Percentiles rank a stretch among this genome's conserved stretches.
Evolutionary conservation across 257 asterid genomes (phyloP).

Genomic region (Verbena officinalis): DNA sequence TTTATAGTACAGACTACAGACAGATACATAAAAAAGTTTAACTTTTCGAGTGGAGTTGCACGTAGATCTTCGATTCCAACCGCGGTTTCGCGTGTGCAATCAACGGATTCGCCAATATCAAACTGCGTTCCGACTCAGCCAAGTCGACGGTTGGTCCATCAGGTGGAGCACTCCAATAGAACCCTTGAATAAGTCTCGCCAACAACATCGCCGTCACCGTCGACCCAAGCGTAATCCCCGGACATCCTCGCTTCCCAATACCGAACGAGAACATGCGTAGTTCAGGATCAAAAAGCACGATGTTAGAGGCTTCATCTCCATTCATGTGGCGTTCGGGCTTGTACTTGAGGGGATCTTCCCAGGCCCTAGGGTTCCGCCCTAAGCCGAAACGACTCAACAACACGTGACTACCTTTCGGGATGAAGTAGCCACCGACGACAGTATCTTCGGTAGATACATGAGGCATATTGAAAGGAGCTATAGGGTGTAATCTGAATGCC

Average conservation of each 20-base stretch:
- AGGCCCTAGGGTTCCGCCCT: slow-evolving; percentile 23
- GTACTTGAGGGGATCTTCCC: slow-evolving; percentile 29
- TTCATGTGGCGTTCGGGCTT: slow-evolving; percentile 27
- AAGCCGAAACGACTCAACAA: slow-evolving; percentile 25
- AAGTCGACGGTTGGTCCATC: not conserved
- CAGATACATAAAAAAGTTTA: no score
- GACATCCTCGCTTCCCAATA: slow-evolving; percentile 37
- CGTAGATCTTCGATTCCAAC: not conserved
- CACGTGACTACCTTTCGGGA: slow-evolving; percentile 30
- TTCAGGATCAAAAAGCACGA: slow-evolving; percentile 20
- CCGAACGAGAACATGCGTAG: slow-evolving; percentile 34
- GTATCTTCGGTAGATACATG: slow-evolving; percentile 19
- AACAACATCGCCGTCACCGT: slow-evolving; percentile 20
- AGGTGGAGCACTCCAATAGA: not conserved
- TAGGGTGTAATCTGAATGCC: slow-evolving; percentile 25
- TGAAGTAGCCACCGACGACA: slow-evolving; percentile 13
- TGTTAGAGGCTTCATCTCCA: not conserved
- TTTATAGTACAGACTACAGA: no score
- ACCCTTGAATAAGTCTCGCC: slow-evolving; percentile 30
- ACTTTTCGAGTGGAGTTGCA: no score
- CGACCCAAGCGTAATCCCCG: slow-evolving; percentile 8
- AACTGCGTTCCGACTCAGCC: not conserved
- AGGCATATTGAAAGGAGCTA: slow-evolving; percentile 23
- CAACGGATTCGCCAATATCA: slow-evolving; percentile 11
- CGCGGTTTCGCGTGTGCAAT: slow-evolving; percentile 13